Percentiles rank a stretch among this genome's conserved stretches.
Conservation (phyloP, 2,329 filamentous ascomycete genomes). For the Dothideomycetidae sp. region DNA sequence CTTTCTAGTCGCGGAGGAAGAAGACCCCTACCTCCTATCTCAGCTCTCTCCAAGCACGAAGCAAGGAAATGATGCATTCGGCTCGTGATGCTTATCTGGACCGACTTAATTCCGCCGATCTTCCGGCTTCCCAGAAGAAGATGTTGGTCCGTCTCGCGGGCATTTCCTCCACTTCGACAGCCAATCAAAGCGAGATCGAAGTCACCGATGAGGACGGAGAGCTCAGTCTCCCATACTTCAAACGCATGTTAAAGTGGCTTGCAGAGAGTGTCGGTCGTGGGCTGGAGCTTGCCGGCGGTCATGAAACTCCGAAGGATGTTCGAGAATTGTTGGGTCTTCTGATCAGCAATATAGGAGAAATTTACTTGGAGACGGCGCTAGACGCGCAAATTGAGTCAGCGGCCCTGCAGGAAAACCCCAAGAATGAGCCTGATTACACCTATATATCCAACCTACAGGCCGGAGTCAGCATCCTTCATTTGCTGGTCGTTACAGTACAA, state of each 20-base stretch:
- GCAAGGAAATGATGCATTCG: constrained; percentile 73
- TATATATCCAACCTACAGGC: constrained; percentile 69
- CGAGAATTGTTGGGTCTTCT: constrained; percentile 70
- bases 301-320: constrained; percentile 88
- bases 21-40: constrained; percentile 87
- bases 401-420: constrained; percentile 56
- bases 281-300: constrained; percentile 73
- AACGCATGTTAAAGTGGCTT: constrained; percentile 95
- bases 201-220: constrained; percentile 80
- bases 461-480: constrained; percentile 75
- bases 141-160: constrained; percentile 86
- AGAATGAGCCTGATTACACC: constrained; percentile 72
- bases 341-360: constrained; percentile 74
- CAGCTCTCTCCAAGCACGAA: constrained; percentile 77
- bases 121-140: constrained; percentile 73
- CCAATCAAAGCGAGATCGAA: constrained; percentile 68
- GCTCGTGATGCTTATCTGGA: constrained; percentile 87
- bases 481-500: constrained; percentile 84
- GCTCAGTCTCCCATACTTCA: constrained; percentile 73
- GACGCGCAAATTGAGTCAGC: constrained; percentile 62
- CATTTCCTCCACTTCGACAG: constrained; percentile 50
- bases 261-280: constrained; percentile 87
- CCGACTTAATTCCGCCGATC: constrained; percentile 72
- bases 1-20: constrained; percentile 51
- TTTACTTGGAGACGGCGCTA: constrained; percentile 53